These are phyloP conservation scores for Oldenlandia corymbosa DNA, from an alignment of 257 asterid species.

Conservation along the genomic window DNA sequence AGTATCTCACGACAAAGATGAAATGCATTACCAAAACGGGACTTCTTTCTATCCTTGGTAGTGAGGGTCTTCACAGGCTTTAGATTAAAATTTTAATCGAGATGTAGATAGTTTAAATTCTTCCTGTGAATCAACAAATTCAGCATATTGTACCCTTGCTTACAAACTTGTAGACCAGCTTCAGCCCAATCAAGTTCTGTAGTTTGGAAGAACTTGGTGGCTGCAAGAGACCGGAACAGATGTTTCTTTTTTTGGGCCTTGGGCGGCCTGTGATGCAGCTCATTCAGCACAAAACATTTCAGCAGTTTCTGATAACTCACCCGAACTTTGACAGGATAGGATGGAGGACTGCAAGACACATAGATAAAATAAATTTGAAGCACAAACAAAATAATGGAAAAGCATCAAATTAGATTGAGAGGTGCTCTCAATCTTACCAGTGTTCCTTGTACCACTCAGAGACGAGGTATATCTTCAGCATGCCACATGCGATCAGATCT, in stretches of 20 bases:
- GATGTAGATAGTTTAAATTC: slow-evolving; percentile 89
- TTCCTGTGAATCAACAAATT: slow-evolving; percentile 92
- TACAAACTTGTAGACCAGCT: slow-evolving; percentile 97
- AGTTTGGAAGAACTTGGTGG: slow-evolving; percentile 94
- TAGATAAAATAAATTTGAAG: slow-evolving; percentile 9
- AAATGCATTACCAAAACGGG: slow-evolving; percentile 96
- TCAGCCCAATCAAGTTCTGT: slow-evolving; percentile 99
- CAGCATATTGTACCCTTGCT: slow-evolving; percentile 98
- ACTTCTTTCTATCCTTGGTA: slow-evolving; percentile 93
- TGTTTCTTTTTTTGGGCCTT: slow-evolving; percentile 98
- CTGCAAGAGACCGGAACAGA: slow-evolving; percentile 85
- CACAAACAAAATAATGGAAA: neutral
- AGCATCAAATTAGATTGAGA: neutral
- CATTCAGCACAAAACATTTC: slow-evolving; percentile 95
- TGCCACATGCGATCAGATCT: slow-evolving; percentile 98
- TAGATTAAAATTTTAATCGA: slow-evolving; percentile 88
- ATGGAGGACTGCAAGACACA: slow-evolving; percentile 65
- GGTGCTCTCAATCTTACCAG: slow-evolving; percentile 48
- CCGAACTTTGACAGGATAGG: slow-evolving; percentile 95
- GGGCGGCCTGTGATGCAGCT: slow-evolving; percentile 98
- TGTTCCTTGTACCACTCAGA: slow-evolving; percentile 99
- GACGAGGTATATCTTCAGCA: slow-evolving; percentile 98
- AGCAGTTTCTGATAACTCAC: slow-evolving; percentile 93
- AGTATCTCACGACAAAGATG: slow-evolving; percentile 98
- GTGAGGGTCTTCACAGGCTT: slow-evolving; percentile 99